Percentiles rank a stretch among this genome's conserved stretches.
phyloP scores from a whole-genome alignment of 768 basidiomycete genomes.

The Leccinum olivaceopallidum region DNA sequence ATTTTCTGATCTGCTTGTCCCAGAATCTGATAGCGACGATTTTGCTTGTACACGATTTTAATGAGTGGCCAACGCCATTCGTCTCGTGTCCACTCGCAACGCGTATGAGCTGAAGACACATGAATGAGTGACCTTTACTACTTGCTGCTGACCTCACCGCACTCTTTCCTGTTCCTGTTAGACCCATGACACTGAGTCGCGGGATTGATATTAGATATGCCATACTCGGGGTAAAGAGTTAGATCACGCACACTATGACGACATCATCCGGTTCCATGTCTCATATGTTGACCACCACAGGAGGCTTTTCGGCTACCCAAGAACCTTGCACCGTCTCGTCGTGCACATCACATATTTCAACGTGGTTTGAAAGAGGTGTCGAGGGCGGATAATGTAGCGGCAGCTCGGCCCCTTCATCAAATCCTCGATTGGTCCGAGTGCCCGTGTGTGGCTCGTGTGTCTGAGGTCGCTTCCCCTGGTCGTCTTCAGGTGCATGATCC shows the following conservation, averaged over 20 bases:
- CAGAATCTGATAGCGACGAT: slow-evolving; percentile 8
- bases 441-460: too few species aligned
- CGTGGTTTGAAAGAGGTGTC: too few species aligned
- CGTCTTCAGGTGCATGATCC: too few species aligned
- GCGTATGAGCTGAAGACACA: slow-evolving; percentile 10
- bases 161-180: slow-evolving; percentile 22
- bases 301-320: too few species aligned
- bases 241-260: slow-evolving; percentile 18
- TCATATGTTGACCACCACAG: background rate
- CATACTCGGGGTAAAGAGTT: background rate
- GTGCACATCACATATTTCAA: too few species aligned
- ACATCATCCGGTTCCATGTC: slow-evolving; percentile 5
- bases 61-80: slow-evolving; percentile 7
- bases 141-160: background rate
- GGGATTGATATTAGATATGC: background rate
- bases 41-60: slow-evolving; percentile 14
- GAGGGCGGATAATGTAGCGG: too few species aligned
- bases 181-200: slow-evolving; percentile 20
- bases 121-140: background rate
- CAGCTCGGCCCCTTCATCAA: too few species aligned
- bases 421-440: too few species aligned
- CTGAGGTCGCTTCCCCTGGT: too few species aligned
- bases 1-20: slow-evolving; percentile 5
- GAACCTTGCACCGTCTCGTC: too few species aligned
- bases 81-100: slow-evolving; percentile 2